A percentile compares a stretch with the other conserved stretches of the same genome.
phyloP scores from a whole-genome alignment of 768 basidiomycete genomes.

The Basidioascus undulatus region DNA sequence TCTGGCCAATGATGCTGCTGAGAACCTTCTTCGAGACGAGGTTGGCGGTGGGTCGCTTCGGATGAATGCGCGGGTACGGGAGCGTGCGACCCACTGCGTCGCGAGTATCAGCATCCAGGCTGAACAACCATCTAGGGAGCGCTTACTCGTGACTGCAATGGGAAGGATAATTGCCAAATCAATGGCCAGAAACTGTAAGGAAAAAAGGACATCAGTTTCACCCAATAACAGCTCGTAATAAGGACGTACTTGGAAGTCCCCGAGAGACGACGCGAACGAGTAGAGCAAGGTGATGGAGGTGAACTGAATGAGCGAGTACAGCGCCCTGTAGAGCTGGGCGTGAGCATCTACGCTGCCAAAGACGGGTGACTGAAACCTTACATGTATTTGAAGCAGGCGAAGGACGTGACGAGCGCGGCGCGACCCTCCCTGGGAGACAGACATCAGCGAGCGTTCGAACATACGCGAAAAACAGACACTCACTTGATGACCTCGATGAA shows the following conservation, averaged over 20 bases:
- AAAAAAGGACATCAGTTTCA: slow-evolving; percentile 1
- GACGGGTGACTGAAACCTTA: slow-evolving; percentile 22
- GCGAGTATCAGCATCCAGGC: background rate
- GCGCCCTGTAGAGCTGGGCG: slow-evolving; percentile 35
- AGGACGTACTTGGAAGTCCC: slow-evolving; percentile 66
- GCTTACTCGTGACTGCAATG: slow-evolving; percentile 80
- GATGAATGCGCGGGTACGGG: slow-evolving; percentile 62
- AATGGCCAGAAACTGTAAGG: slow-evolving; percentile 67
- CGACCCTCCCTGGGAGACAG: slow-evolving; percentile 40
- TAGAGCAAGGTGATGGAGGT: slow-evolving; percentile 91
- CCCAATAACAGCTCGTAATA: background rate
- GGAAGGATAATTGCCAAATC: slow-evolving; percentile 96
- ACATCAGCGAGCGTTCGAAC: background rate
- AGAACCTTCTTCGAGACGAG: slow-evolving; percentile 88
- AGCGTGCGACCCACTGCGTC: slow-evolving; percentile 74
- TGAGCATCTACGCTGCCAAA: background rate
- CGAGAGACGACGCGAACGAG: slow-evolving; percentile 84
- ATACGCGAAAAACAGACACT: background rate
- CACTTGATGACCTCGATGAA: slow-evolving; percentile 78
- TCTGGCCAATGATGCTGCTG: slow-evolving; percentile 76
- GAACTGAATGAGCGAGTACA: slow-evolving; percentile 96
- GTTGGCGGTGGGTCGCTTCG: slow-evolving; percentile 81
- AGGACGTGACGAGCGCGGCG: slow-evolving; percentile 86
- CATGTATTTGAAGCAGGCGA: slow-evolving; percentile 99
- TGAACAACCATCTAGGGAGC: background rate